These are phyloP conservation scores for Excoecaria cochinchinensis DNA, from an alignment of 345 rosid species.

Conservation along the genomic window DNA sequence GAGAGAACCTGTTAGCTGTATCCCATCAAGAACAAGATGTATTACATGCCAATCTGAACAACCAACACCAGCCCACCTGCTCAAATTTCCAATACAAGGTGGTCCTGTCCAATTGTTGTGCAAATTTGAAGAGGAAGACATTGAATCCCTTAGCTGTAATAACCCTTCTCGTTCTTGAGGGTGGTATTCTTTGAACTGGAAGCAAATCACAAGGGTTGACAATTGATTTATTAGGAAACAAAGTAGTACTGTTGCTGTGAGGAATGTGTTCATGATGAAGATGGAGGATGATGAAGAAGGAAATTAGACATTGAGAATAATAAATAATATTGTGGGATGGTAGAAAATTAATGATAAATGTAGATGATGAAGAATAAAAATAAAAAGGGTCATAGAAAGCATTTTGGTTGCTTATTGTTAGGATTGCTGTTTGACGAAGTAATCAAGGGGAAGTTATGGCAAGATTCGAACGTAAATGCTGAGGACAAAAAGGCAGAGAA, in stretches of 20 bases:
- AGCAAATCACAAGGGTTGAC: neutral
- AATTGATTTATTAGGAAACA: neutral
- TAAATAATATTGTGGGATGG: neutral
- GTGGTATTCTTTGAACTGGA: constrained; percentile 13
- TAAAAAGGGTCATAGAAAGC: neutral
- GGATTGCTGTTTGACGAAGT: constrained; percentile 21
- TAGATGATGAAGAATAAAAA: neutral
- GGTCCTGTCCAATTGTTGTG: constrained; percentile 52
- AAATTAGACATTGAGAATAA: constrained; percentile 4
- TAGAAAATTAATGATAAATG: neutral
- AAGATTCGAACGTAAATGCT: constrained; percentile 1
- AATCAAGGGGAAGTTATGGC: constrained; percentile 26
- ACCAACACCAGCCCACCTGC: constrained; percentile 48
- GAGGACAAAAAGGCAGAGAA: constrained; percentile 15
- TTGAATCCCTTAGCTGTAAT: constrained; percentile 41
- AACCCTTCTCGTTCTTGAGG: constrained; percentile 40
- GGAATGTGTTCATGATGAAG: constrained; percentile 21
- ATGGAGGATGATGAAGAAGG: neutral
- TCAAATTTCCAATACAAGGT: constrained; percentile 35
- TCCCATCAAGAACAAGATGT: constrained; percentile 42
- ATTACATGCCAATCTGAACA: constrained; percentile 47
- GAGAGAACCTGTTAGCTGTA: constrained; percentile 7
- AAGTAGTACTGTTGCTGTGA: neutral
- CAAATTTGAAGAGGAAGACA: constrained; percentile 27
- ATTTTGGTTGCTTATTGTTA: neutral